Base-by-base conservation (phyloP, 2,329 filamentous ascomycete genomes). In the Leptosphaerulina australis region DNA sequence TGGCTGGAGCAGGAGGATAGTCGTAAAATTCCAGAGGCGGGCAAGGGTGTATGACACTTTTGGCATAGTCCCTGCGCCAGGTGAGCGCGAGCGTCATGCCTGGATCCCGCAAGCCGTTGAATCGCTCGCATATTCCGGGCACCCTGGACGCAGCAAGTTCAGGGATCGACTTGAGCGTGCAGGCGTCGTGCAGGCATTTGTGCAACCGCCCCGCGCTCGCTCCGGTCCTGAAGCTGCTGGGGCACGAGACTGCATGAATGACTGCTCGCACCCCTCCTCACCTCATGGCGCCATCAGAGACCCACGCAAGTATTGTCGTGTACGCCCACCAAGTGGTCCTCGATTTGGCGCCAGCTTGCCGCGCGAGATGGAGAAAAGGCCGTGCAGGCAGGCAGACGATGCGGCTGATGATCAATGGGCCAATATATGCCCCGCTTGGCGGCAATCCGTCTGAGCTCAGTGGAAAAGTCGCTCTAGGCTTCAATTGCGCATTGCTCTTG, bases 71-170 rank as follows among this genome's bases (percentile, higher is more conserved):
- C 29, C 44, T 61, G 62, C 64, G 61, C 62, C 66, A 58, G 63
- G 56, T 66, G 51, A 61, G 64, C 56, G 50, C 60, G 57, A 68
- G 69, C 68, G 67, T 70, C 66, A 70, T 70, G 63, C 66, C 68
- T 71, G 66, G 67, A 65, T 70, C 69, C 68, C 69, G 68, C 68
- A 62, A 62, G 68, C 69, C 69, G 69, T 72, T 72, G 69, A 66
- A 67, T 65, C 61, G 63, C 59, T 66, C 64, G 66, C 67, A 69
- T 70, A 66, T 61, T 58, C 66, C 53, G 62, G 53, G 59, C 62
- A 64, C 64, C 69, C 67, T 70, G 56, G 63, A 52, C 45, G 56
- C 51, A 58, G 57, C 56, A 44, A 58, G 47, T 56, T 56, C 69
- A 71, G 67, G 69, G 68, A 70, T 71, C 66, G 68, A 63, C 63